These are phyloP conservation scores for Fagopyrum homotropicum DNA, from an alignment of 148 eudicot genomes.

Conservation along the genomic window DNA sequence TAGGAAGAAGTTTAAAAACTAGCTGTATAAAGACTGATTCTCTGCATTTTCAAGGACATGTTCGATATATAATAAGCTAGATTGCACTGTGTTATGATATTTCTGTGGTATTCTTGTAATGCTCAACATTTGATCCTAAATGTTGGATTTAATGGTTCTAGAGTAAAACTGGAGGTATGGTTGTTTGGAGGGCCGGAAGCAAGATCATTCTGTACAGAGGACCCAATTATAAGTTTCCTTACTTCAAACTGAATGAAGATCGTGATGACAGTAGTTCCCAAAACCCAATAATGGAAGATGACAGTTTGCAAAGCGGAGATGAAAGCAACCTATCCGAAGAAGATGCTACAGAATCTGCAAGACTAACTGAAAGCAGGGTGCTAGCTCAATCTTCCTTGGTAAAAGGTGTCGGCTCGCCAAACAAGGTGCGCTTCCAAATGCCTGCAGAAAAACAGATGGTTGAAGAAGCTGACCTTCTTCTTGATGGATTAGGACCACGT, in stretches of 20 bases:
- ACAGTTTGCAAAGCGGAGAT: constrained; percentile 18
- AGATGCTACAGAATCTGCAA: constrained; percentile 23
- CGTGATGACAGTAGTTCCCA: constrained; percentile 27
- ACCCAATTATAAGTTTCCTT: constrained; percentile 75
- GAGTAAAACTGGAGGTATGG: constrained; percentile 96
- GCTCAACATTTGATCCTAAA: neutral
- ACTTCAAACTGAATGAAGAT: constrained; percentile 45
- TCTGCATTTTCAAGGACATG: neutral
- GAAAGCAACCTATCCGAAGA: constrained; percentile 24
- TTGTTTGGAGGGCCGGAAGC: constrained; percentile 96
- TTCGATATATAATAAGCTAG: neutral
- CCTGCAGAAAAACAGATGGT: constrained; percentile 84
- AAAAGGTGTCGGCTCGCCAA: constrained; percentile 73
- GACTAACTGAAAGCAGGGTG: constrained; percentile 16
- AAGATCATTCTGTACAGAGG: constrained; percentile 82
- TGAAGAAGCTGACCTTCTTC: constrained; percentile 68
- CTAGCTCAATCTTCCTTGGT: constrained; percentile 49
- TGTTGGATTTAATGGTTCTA: constrained; percentile 26
- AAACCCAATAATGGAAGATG: constrained; percentile 21
- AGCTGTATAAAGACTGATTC: neutral
- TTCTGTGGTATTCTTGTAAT: constrained; percentile 4
- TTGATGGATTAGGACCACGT: constrained; percentile 94
- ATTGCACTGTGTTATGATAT: neutral
- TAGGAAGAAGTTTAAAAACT: neutral
- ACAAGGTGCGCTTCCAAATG: constrained; percentile 64